Evolutionary conservation across 306 rosid genomes (phyloP), one percentile per base, ranked within the genome.

Genomic region (Gillenia trifoliata): DNA sequence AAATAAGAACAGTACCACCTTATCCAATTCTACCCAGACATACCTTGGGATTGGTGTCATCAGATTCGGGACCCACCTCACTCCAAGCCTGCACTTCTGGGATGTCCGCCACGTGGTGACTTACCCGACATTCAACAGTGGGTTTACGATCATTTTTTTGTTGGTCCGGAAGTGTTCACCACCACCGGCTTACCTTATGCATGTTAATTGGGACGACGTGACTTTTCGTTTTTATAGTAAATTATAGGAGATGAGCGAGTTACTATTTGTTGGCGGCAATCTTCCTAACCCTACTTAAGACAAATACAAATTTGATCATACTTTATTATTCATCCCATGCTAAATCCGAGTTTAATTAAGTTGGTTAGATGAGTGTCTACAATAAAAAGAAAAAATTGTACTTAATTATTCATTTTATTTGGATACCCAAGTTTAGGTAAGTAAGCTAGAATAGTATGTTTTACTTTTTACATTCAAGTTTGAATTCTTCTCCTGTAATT

Each of bases 71-170:
- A 45, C 86, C 78, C 80, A 66, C 62, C 5, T n/a, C 15, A 19
- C 38, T 41, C 49, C 52, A 16, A 43, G 12, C 61, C 34, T 68
- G 33, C 59, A 72, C 81, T 38, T 63, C 76, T 80, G 20, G 83
- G 71, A n/a, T 80, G 81, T 68, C 36, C 75, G 89, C 85, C 86
- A 84, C 92, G 89, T 84, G 88, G 63, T 73, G 15, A 1, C 20
- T 15, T 43, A 22, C 78, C 77, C 34, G 71, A 47, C 60, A 75
- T 61, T 22, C 77, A 29, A 71, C 66, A 31, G 41, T 1, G 1
- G 5, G 11, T 29, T 17, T 30, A 47, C 11, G 8, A 20, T 11
- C 28, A 11, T 20, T 11, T 0, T 4, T 56, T 22, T 55, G 12
- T 56, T 23, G 16, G 15, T 56, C 62, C 28, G 62, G 13, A 15